Evolutionary conservation across 1,284 basidiomycete genomes (phyloP).

Genomic region (Tausonia pullulans): DNA sequence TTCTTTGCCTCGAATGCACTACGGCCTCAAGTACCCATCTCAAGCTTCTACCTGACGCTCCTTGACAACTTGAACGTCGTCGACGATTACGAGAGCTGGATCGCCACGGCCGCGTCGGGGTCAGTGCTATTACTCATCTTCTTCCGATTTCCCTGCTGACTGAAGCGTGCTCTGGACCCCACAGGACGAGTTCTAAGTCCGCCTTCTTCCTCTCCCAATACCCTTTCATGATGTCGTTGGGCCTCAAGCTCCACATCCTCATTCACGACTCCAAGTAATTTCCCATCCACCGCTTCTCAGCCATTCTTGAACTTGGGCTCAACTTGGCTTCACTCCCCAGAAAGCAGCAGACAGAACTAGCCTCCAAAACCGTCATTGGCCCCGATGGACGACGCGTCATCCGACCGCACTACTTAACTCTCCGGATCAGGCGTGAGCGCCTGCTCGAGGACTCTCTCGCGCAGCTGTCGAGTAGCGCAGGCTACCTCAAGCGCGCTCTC

Average conservation of each 20-base stretch:
- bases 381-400: slow-evolving; percentile 14
- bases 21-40: slow-evolving; percentile 3
- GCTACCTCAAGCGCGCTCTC: slow-evolving; percentile 22
- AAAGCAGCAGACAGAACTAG: slow-evolving; percentile 17
- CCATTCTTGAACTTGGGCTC: neutral
- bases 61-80: slow-evolving; percentile 20
- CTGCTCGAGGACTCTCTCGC: slow-evolving; percentile 21
- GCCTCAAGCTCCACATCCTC: slow-evolving; percentile 22
- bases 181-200: slow-evolving; percentile 8
- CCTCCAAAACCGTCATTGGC: slow-evolving; percentile 20
- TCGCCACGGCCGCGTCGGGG: neutral
- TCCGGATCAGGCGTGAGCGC: slow-evolving; percentile 20
- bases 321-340: neutral
- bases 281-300: no score
- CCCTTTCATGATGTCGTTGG: slow-evolving; percentile 24
- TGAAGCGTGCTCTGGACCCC: neutral
- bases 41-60: slow-evolving; percentile 21
- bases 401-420: slow-evolving; percentile 18
- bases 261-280: slow-evolving; percentile 21
- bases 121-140: neutral
- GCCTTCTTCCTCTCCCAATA: slow-evolving; percentile 24
- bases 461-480: slow-evolving; percentile 19
- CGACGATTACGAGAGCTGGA: slow-evolving; percentile 11
- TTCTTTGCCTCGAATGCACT: slow-evolving; percentile 14
- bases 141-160: neutral